phyloP scores from a whole-genome alignment of 1,284 basidiomycete genomes.

The Leccinum cinnamomeum region DNA sequence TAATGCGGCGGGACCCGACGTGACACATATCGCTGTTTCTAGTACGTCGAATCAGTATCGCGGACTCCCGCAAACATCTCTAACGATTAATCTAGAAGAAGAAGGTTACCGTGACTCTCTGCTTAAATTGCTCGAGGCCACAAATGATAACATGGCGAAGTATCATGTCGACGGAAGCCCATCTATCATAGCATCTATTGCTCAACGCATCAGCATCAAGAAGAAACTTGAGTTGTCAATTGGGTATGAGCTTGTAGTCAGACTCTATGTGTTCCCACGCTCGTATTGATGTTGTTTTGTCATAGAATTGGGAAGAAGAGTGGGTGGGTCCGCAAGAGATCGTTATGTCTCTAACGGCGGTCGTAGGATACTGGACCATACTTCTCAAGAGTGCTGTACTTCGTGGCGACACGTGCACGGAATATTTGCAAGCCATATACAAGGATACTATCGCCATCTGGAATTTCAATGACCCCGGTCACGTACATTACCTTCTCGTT shows the following conservation, averaged over 20 bases:
- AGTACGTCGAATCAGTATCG: constrained; percentile 1
- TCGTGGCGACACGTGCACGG: constrained; percentile 9
- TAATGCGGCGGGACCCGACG: neutral
- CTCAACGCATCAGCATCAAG: constrained; percentile 26
- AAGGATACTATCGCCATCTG: constrained; percentile 30
- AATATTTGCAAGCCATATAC: constrained; percentile 27
- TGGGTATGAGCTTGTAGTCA: constrained; percentile 6
- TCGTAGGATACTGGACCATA: constrained; percentile 32
- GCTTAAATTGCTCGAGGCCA: constrained; percentile 4
- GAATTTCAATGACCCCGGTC: constrained; percentile 31
- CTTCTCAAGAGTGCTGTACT: constrained; percentile 28
- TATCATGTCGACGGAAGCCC: constrained; percentile 9
- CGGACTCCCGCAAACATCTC: neutral
- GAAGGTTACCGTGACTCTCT: constrained; percentile 5
- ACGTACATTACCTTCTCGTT: constrained; percentile 13
- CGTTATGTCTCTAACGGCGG: neutral
- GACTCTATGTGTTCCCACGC: neutral
- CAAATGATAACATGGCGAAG: constrained; percentile 5
- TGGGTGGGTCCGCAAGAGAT: neutral
- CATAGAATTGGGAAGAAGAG: constrained; percentile 30
- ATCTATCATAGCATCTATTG: constrained; percentile 11
- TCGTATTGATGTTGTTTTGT: neutral
- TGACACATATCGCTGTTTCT: constrained; percentile 11
- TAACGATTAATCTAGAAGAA: constrained; percentile 3
- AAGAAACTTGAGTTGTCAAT: constrained; percentile 22